Evolutionary conservation across 2,329 filamentous ascomycete genomes (phyloP).

Genomic region (Cercospora sesami): DNA sequence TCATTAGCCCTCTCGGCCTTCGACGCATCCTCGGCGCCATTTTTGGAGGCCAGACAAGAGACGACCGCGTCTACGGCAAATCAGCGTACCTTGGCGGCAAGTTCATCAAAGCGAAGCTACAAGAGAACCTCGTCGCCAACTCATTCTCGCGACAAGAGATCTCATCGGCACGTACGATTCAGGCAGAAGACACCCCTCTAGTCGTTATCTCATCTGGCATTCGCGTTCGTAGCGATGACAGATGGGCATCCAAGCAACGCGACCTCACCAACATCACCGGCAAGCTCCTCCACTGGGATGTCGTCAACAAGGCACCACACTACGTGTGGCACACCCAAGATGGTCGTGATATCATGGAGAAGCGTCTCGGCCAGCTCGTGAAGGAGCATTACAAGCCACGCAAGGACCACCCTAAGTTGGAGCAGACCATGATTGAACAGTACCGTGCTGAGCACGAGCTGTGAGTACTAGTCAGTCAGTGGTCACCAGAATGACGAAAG

Average conservation of each 20-base stretch:
- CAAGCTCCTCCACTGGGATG: constrained; percentile 79
- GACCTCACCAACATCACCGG: constrained; percentile 79
- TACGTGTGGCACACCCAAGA: constrained; percentile 78
- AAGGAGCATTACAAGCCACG: constrained; percentile 34
- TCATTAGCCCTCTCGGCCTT: constrained; percentile 83
- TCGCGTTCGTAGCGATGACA: constrained; percentile 62
- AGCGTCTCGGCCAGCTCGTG: constrained; percentile 71
- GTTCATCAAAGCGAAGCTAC: constrained; percentile 83
- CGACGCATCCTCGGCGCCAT: constrained; percentile 77
- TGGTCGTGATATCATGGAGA: constrained; percentile 74
- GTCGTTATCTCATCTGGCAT: constrained; percentile 80
- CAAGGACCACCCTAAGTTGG: constrained; percentile 2
- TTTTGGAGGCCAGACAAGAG: constrained; percentile 74
- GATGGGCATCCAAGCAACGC: constrained; percentile 82
- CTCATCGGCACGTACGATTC: constrained; percentile 73
- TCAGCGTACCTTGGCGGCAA: constrained; percentile 78
- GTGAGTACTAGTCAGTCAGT: not conserved
- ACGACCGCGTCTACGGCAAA: constrained; percentile 82
- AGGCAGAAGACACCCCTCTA: constrained; percentile 71
- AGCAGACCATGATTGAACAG: constrained; percentile 9
- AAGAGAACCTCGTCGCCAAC: constrained; percentile 85
- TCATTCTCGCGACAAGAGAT: constrained; percentile 84
- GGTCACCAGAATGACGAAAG: not conserved
- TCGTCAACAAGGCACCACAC: constrained; percentile 80
- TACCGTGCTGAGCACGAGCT: constrained; percentile 11